A percentile compares a stretch with the other conserved stretches of the same genome.
Evolutionary conservation across 2,329 filamentous ascomycete species (phyloP).

Genomic region (Cladophialophora psammophila): DNA sequence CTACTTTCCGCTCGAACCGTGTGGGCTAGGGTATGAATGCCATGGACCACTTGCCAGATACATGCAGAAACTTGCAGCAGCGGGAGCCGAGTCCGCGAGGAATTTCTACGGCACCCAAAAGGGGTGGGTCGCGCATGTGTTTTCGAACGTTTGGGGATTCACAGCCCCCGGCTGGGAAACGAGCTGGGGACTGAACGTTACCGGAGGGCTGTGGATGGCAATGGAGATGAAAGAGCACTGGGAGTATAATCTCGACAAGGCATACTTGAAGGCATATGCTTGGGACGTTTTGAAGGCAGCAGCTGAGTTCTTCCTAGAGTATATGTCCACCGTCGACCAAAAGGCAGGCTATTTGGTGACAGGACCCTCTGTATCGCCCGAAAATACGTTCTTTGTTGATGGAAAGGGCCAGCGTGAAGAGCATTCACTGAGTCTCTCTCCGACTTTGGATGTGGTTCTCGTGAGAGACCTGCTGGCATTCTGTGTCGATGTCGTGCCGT

Average conservation of each 20-base stretch:
- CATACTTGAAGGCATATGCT: not conserved
- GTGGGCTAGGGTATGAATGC: not conserved
- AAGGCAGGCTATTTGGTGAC: not conserved
- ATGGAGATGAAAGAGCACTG: conserved; percentile 5
- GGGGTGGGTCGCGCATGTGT: not conserved
- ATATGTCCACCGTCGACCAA: not conserved
- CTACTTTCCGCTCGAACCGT: not conserved
- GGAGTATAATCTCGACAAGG: conserved; percentile 7
- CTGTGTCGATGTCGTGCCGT: not conserved
- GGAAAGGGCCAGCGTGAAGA: not conserved
- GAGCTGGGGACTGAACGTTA: conserved; percentile 1
- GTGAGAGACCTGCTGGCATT: not conserved
- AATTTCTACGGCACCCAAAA: conserved; percentile 3
- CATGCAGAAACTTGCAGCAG: not conserved
- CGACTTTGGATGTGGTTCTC: not conserved
- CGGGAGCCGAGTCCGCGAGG: not conserved
- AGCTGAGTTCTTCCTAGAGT: conserved; percentile 1
- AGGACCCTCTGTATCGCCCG: not conserved
- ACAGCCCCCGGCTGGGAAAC: conserved; percentile 2
- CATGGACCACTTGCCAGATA: not conserved
- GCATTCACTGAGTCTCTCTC: not conserved
- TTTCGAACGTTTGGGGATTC: conserved; percentile 1
- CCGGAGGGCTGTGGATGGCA: not conserved
- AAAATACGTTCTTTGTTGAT: conserved; percentile 3
- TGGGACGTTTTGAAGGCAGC: not conserved